Base-by-base conservation (phyloP, 345 rosid species). In the Triadica sebifera region DNA sequence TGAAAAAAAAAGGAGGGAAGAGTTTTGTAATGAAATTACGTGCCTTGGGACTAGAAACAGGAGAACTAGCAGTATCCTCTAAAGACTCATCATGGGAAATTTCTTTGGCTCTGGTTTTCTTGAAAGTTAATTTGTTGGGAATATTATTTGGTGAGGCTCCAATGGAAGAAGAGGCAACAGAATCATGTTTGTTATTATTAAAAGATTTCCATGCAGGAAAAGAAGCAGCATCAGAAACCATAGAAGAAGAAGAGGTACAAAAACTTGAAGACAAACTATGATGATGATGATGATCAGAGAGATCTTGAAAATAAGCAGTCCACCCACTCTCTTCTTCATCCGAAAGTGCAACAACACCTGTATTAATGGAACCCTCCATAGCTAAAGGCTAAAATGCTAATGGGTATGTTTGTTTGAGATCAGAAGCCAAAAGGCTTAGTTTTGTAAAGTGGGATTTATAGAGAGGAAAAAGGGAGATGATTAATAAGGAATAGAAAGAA, bases 61-160 rank as follows among this genome's bases (percentile, higher is more conserved):
- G 96, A 76, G 98, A 93, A 73, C 89, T 93, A 64, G 97, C 98
- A 70, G 98, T 93, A 69, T 93, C 98, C 77, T 93, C 97, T 79
- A 93, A 84, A 59, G 93, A 89, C 71, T 91, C 95, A 78, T 91
- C 97, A 41, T 75, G 76, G 3, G 57, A 79, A 67, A 91, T 81
- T 65, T 85, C 79, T 52, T 74, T 79, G 77, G 85, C 80, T 85
- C 90, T 87, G 69, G 75, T 84, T 74, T 81, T 87, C 80, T 86
- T 82, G 77, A 83, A 82, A 79, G 74, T 84, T 64, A 86, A 57
- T 50, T 86, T 88, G 62, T 65, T 80, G 4, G 88, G 85, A n/a
- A 67, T 11, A 5, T 75, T 69, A 29, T 2, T 29, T 17, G 67
- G 39, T 8, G 73, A 52, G 10, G 53, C 65, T 12, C 39, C 70